phyloP scores from a whole-genome alignment of 345 rosid genomes.

The Dimocarpus longan region DNA sequence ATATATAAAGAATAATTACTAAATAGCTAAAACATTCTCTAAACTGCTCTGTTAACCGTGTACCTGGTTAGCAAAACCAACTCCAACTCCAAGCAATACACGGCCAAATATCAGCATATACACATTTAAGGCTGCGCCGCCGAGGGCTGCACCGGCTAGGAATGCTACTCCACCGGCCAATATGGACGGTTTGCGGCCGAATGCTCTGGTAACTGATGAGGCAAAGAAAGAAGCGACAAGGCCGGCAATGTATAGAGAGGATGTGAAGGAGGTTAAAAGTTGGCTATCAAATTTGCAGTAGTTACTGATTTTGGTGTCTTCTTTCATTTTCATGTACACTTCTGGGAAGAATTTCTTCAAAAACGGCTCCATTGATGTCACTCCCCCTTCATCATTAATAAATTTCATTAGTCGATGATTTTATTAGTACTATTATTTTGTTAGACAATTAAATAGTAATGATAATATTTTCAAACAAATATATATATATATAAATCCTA shows the following conservation, averaged over 20 bases:
- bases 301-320: constrained; percentile 52
- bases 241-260: constrained; percentile 76
- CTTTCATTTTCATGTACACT: constrained; percentile 54
- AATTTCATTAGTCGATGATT: too few relatives aligned
- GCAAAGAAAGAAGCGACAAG: constrained; percentile 67
- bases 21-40: too few relatives aligned
- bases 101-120: constrained; percentile 71
- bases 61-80: constrained; percentile 85
- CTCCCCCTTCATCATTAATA: constrained; percentile 54
- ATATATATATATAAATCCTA: too few relatives aligned
- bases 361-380: constrained; percentile 82
- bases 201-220: constrained; percentile 50
- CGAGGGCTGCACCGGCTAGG: constrained; percentile 65
- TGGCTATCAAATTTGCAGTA: constrained; percentile 79
- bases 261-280: constrained; percentile 70
- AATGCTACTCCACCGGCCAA: constrained; percentile 59
- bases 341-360: constrained; percentile 54
- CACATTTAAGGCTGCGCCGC: constrained; percentile 52
- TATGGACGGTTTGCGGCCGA: constrained; percentile 70
- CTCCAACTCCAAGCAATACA: constrained; percentile 67
- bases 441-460: too few relatives aligned
- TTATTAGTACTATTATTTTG: too few relatives aligned
- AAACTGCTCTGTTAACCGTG: too few relatives aligned
- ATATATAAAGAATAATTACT: too few relatives aligned
- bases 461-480: too few relatives aligned